Conservation (phyloP, 106 monocot genomes). For the Narthecium ossifragum region DNA sequence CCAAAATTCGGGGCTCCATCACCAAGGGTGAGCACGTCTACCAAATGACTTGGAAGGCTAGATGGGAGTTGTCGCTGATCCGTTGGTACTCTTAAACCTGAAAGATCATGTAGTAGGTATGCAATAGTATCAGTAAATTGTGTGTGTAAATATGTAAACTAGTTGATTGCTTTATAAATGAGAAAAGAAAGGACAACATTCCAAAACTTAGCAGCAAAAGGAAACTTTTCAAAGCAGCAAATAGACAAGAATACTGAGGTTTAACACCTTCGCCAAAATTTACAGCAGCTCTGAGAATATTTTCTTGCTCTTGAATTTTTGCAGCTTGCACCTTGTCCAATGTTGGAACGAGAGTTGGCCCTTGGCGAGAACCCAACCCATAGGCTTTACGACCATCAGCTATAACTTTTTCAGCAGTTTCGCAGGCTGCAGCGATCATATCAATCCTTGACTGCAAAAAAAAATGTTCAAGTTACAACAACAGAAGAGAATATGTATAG, state of each 20-base stretch:
- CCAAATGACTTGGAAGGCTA: constrained; percentile 85
- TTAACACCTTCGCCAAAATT: constrained; percentile 87
- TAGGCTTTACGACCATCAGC: constrained; percentile 73
- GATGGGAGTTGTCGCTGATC: constrained; percentile 71
- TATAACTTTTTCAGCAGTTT: constrained; percentile 91
- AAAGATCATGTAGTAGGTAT: neutral
- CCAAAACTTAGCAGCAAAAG: neutral
- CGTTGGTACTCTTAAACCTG: constrained; percentile 67
- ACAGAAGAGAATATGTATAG: neutral
- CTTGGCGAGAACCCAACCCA: constrained; percentile 86
- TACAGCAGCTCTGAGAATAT: constrained; percentile 63
- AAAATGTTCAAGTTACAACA: neutral
- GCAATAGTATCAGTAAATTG: neutral
- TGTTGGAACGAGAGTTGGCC: constrained; percentile 54
- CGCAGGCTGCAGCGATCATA: constrained; percentile 84
- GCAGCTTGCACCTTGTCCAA: constrained; percentile 86
- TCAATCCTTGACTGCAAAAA: constrained; percentile 76
- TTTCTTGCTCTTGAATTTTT: constrained; percentile 97
- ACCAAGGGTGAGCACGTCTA: constrained; percentile 52
- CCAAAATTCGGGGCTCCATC: constrained; percentile 60
- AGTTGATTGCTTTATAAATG: neutral
- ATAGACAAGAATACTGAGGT: neutral
- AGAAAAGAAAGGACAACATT: neutral
- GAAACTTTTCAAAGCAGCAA: too few species aligned
- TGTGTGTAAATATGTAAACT: neutral